Conservation (phyloP, 2,329 filamentous ascomycete genomes). For the Calonectria multiphialidica region DNA sequence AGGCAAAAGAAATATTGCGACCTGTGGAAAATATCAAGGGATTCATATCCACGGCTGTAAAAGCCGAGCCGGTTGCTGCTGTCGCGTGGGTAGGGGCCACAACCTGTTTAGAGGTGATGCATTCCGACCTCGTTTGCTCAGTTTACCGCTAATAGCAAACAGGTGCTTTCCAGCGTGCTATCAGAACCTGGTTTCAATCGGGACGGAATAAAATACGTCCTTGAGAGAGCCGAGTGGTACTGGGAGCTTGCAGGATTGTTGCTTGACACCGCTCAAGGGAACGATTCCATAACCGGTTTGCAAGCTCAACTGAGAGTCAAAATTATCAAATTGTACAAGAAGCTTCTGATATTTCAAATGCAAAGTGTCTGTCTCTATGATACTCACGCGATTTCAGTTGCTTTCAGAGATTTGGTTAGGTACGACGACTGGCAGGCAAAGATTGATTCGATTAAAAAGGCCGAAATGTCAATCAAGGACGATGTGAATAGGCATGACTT, state of each 20-base stretch:
- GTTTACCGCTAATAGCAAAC: not conserved
- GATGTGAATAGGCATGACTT: not conserved
- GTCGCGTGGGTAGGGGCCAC: slow-evolving; percentile 13
- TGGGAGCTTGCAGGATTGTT: slow-evolving; percentile 10
- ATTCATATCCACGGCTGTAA: not conserved
- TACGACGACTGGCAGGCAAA: slow-evolving; percentile 8
- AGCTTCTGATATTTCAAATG: not conserved
- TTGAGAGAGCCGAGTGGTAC: slow-evolving; percentile 12
- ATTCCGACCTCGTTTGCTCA: not conserved
- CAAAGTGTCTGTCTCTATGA: slow-evolving; percentile 7
- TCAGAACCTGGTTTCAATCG: slow-evolving; percentile 4
- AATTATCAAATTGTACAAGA: not conserved
- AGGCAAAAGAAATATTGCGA: not conserved
- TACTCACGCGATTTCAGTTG: not conserved
- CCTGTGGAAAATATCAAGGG: not conserved
- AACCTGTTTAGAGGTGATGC: slow-evolving; percentile 5
- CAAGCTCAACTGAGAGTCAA: not conserved
- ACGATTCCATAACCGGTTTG: not conserved
- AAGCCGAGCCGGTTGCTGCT: slow-evolving; percentile 1
- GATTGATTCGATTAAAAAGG: slow-evolving; percentile 7
- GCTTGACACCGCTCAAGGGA: fast-evolving
- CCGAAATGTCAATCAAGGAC: not conserved
- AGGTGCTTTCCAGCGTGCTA: slow-evolving; percentile 11
- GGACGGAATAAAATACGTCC: slow-evolving; percentile 10
- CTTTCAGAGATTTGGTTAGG: not conserved